Base-by-base conservation (phyloP, 2,329 filamentous ascomycete genomes). In the Leptodontidium sp. region DNA sequence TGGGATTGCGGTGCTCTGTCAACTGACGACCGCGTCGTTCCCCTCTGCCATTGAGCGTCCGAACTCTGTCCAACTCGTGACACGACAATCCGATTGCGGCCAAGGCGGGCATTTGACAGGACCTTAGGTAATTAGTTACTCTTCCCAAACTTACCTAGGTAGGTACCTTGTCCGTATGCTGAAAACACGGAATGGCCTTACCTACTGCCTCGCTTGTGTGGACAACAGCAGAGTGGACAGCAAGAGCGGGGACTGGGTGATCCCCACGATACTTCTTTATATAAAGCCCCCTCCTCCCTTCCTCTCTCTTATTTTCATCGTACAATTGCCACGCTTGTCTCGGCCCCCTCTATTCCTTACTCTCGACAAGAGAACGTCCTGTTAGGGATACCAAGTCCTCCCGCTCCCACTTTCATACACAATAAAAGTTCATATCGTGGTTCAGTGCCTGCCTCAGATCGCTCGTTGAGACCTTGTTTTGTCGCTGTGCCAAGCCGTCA, bases 401-500 rank as follows among this genome's bases (percentile, higher is more conserved):
- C 53, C 24, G 43, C 68, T 32, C 29, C 29, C 6, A 58, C 43
- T 69, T 64, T 66, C 68, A 66, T 57, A 69, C 72, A 68, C 68
- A 65, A 71, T 72, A 71, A 53, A 73, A 73, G 17, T 68, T 70
- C 67, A 68, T 67, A 69, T 72, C 64, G 67, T 70, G 68, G 68
- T 73, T 66, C 69, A 70, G 68, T 75, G 66, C 71, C 68, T 73
- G 66, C 71, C 68, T 73, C 70, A 68, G 59, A 68, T 68, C 65
- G 61, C 62, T 68, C 67, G 29, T 70, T 71, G 69, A 75, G 69
- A 72, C 69, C 62, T 71, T 58, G 58, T 70, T 61, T 71, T 71
- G 50, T 65, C 26, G 70, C 67, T 72, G 67, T 71, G 63, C 24
- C 63, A 49, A 71, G 67, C 64, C 43, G 17, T 71, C 72, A 71